These are phyloP conservation scores for Paracamarosporium sp. DNA, from an alignment of 2,329 filamentous ascomycete genomes.

Conservation along the genomic window DNA sequence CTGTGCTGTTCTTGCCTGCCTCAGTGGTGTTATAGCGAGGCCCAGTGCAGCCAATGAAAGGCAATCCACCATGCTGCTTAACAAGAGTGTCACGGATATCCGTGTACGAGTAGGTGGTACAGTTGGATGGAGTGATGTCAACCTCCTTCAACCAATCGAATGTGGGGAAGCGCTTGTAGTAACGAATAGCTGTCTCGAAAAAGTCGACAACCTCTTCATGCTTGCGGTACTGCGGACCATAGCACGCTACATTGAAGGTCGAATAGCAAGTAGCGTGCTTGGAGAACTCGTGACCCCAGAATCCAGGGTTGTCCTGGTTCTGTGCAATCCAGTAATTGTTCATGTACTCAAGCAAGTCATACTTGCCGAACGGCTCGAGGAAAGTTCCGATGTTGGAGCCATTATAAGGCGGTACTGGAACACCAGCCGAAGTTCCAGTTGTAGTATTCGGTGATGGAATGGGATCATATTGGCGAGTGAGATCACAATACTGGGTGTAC, in stretches of 20 bases:
- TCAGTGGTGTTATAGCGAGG: slow-evolving; percentile 66
- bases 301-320: slow-evolving; percentile 61
- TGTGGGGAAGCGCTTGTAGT: slow-evolving; percentile 66
- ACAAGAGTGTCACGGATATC: slow-evolving; percentile 61
- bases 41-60: slow-evolving; percentile 68
- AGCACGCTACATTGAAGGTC: slow-evolving; percentile 70
- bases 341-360: slow-evolving; percentile 70
- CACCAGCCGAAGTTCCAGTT: slow-evolving; percentile 60
- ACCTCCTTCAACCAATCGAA: slow-evolving; percentile 64
- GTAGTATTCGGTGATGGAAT: slow-evolving; percentile 68
- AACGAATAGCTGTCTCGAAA: slow-evolving; percentile 66
- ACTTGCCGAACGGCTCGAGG: slow-evolving; percentile 63
- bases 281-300: slow-evolving; percentile 73
- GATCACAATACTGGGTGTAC: slow-evolving; percentile 72
- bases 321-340: slow-evolving; percentile 70
- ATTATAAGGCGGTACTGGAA: slow-evolving; percentile 62
- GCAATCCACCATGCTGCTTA: slow-evolving; percentile 59
- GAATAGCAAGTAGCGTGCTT: slow-evolving; percentile 74
- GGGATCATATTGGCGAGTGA: slow-evolving; percentile 70
- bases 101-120: slow-evolving; percentile 61
- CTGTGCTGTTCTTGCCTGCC: slow-evolving; percentile 60
- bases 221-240: slow-evolving; percentile 62
- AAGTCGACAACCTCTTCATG: slow-evolving; percentile 69
- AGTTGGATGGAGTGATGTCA: slow-evolving; percentile 65
- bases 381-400: slow-evolving; percentile 66